These are phyloP conservation scores for Sugiyamaella lignohabitans DNA, from an alignment of 805 yeast genomes.

Conservation along the genomic window DNA sequence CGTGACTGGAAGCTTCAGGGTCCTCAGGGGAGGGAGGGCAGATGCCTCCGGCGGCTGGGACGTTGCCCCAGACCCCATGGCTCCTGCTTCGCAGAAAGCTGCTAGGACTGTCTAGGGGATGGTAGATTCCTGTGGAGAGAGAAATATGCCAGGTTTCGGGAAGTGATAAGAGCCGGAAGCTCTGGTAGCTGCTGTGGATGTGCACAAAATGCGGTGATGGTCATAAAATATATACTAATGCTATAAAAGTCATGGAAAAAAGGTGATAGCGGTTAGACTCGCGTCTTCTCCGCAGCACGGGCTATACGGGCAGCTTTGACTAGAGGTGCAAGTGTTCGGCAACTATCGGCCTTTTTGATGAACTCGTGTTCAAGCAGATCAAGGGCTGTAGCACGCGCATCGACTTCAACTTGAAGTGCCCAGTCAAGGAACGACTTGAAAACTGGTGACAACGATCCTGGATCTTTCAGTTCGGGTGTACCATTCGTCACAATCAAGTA, in stretches of 20 bases:
- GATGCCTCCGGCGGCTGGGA: too few species aligned
- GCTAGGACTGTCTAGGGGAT: too few species aligned
- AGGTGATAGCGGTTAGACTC: background rate
- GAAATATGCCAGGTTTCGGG: too few species aligned
- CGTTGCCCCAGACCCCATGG: too few species aligned
- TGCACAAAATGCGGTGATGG: background rate
- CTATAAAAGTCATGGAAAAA: background rate
- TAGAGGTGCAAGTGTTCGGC: slow-evolving; percentile 31
- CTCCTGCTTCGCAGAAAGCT: too few species aligned
- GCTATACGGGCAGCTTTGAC: slow-evolving; percentile 29
- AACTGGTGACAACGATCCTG: slow-evolving; percentile 61
- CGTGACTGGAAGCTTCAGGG: too few species aligned
- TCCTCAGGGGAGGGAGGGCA: too few species aligned
- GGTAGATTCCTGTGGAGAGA: too few species aligned
- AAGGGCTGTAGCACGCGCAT: slow-evolving; percentile 83
- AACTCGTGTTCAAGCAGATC: slow-evolving; percentile 75
- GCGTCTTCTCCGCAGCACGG: slow-evolving; percentile 16
- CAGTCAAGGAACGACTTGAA: slow-evolving; percentile 83
- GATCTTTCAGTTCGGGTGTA: slow-evolving; percentile 67
- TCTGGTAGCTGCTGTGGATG: too few species aligned
- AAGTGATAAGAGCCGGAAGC: too few species aligned
- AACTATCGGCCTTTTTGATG: slow-evolving; percentile 27
- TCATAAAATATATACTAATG: background rate
- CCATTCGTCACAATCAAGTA: slow-evolving; percentile 76
- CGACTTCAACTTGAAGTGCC: slow-evolving; percentile 90